Base-by-base conservation (phyloP, 2,329 filamentous ascomycete genomes). In the Bipolaris victoriae region DNA sequence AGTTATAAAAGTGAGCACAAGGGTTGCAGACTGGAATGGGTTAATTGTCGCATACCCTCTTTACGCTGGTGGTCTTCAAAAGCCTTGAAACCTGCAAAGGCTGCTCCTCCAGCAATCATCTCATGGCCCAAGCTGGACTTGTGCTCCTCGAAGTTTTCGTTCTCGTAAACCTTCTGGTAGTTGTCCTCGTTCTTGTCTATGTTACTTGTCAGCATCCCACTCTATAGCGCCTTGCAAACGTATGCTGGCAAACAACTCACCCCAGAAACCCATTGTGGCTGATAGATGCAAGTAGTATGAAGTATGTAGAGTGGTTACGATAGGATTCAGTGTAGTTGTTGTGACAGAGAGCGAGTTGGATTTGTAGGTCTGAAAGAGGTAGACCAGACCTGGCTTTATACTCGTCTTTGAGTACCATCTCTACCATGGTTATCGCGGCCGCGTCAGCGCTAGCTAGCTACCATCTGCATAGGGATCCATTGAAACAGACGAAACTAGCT, bases 51-150 rank as follows among this genome's bases (percentile, higher is more conserved):
- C 80, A 24, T 80, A 87, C 88, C 90, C 74, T 90, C 82, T 55
- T 79, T 81, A 70, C 89, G 88, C 80, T 92, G 89, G 68, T 85
- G 82, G 76, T 92, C 88, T 79, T 93, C 90, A 69, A 88, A 93
- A 20, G 88, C 81, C 82, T 92, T 92, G 84, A 94, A 90, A 68
- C 87, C 91, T 63, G 86, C 88, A 73, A 94, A 94, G 61, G 88
- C 86, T 56, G 90, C 90, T 56, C 87, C 91, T 61, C 90, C 90
- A 63, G 88, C 90, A 54, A 93, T 74, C 46, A 91, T 72, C 80
- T 95, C 90, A 78, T 94, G 90, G 66, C 84, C 84, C 71, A 90
- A 79, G 72, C 84, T 84, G 67, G 83, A 81, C 78, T 90, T 79
- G 79, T 90, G 82, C 57, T 82, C 69, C 40, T 76, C 71, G 45